These are phyloP conservation scores for Didymellaceae sp. DNA, from an alignment of 2,329 filamentous ascomycete genomes.

Conservation along the genomic window DNA sequence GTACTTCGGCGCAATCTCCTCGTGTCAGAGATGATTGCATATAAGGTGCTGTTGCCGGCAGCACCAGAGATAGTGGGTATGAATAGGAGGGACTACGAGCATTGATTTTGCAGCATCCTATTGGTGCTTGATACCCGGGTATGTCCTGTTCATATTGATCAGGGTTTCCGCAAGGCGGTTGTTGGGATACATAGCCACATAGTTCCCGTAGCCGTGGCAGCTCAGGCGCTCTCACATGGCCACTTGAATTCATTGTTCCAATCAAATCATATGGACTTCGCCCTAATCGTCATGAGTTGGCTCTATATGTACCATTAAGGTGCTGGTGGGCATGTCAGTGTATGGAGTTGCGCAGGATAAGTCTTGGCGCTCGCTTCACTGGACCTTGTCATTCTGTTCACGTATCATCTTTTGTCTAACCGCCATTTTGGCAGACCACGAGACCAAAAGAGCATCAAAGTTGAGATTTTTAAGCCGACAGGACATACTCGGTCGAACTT, in stretches of 20 bases:
- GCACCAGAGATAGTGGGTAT: conserved; percentile 19
- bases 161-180: conserved; percentile 3
- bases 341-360: background rate
- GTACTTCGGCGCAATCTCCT: background rate
- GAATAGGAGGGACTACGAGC: conserved; percentile 20
- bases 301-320: background rate
- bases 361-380: conserved; percentile 10
- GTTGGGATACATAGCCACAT: conserved; percentile 8
- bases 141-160: conserved; percentile 16
- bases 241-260: conserved; percentile 9
- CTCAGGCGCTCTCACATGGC: conserved; percentile 2
- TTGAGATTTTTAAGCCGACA: no score
- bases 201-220: background rate
- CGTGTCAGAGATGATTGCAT: conserved; percentile 22
- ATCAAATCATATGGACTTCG: no score
- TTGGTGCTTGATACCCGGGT: conserved; percentile 41
- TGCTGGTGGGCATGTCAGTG: no score
- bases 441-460: background rate
- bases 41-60: conserved; percentile 23
- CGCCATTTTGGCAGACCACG: background rate
- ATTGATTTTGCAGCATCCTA: conserved; percentile 24
- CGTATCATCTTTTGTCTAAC: background rate
- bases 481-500: no score
- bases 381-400: background rate
- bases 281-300: no score